Evolutionary conservation across 2,329 filamentous ascomycete genomes (phyloP).

Genomic region (Eutypa lata): DNA sequence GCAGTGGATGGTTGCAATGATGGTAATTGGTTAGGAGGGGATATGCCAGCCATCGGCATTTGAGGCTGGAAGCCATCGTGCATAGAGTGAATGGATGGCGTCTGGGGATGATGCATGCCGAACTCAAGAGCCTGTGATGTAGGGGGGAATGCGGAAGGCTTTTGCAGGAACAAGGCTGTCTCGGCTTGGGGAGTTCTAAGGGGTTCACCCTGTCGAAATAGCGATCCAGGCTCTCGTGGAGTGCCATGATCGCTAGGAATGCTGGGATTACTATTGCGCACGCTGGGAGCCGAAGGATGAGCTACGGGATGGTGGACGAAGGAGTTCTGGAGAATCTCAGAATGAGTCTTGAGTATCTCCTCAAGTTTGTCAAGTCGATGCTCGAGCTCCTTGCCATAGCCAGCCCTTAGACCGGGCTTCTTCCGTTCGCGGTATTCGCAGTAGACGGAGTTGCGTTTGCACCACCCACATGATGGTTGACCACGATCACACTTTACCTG

Average conservation of each 20-base stretch:
- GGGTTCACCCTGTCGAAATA: slow-evolving; percentile 50
- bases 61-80: slow-evolving; percentile 49
- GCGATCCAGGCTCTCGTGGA: slow-evolving; percentile 43
- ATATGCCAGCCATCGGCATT: slow-evolving; percentile 39
- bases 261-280: slow-evolving; percentile 49
- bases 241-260: slow-evolving; percentile 55
- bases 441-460: slow-evolving; percentile 57
- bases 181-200: slow-evolving; percentile 54
- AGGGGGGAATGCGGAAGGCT: slow-evolving; percentile 48
- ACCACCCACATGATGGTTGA: slow-evolving; percentile 70
- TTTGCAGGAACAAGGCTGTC: slow-evolving; percentile 60
- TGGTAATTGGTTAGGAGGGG: slow-evolving; percentile 31
- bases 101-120: slow-evolving; percentile 40
- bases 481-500: slow-evolving; percentile 74
- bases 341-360: slow-evolving; percentile 62
- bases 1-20: slow-evolving; percentile 37
- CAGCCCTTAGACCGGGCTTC: slow-evolving; percentile 62
- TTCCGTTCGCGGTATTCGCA: slow-evolving; percentile 70
- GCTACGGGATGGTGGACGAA: slow-evolving; percentile 38
- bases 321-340: slow-evolving; percentile 61
- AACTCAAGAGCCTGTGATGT: slow-evolving; percentile 49
- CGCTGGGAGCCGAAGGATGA: slow-evolving; percentile 34
- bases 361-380: slow-evolving; percentile 69
- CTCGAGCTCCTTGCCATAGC: slow-evolving; percentile 71
- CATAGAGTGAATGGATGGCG: slow-evolving; percentile 38